These are phyloP conservation scores for Xanthoconium separans DNA, from an alignment of 1,284 basidiomycete genomes.

Conservation along the genomic window DNA sequence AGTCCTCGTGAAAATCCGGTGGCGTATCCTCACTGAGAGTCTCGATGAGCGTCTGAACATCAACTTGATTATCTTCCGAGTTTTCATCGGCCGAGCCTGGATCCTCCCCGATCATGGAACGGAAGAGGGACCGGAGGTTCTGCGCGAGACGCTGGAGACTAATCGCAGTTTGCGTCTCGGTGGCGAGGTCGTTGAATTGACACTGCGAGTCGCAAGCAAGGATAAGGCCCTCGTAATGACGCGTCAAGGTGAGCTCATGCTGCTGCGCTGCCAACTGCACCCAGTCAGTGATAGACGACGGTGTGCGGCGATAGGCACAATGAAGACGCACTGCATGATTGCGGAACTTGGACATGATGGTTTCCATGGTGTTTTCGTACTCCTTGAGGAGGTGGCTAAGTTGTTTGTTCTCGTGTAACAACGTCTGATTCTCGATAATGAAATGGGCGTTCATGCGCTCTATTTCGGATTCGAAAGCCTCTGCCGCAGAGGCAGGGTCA, in stretches of 20 bases:
- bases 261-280: slow-evolving; percentile 79
- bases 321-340: slow-evolving; percentile 77
- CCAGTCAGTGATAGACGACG: slow-evolving; percentile 4
- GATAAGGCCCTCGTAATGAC: slow-evolving; percentile 91
- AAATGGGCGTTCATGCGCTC: slow-evolving; percentile 89
- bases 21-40: slow-evolving; percentile 34
- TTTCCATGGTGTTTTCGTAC: slow-evolving; percentile 93
- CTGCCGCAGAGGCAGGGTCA: slow-evolving; percentile 42
- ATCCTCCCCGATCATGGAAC: slow-evolving; percentile 70
- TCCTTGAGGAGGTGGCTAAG: slow-evolving; percentile 87
- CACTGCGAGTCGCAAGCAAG: slow-evolving; percentile 67
- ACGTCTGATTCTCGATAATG: slow-evolving; percentile 90
- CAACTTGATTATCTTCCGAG: slow-evolving; percentile 22
- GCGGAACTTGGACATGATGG: slow-evolving; percentile 95
- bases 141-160: slow-evolving; percentile 72
- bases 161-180: slow-evolving; percentile 51
- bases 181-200: slow-evolving; percentile 57
- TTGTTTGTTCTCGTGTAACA: slow-evolving; percentile 94
- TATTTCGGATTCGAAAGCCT: slow-evolving; percentile 90
- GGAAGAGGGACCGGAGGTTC: slow-evolving; percentile 70
- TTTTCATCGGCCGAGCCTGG: slow-evolving; percentile 32
- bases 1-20: slow-evolving; percentile 47
- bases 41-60: slow-evolving; percentile 46
- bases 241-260: slow-evolving; percentile 85
- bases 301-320: background rate